Base-by-base conservation (phyloP, 108 stramenopile species). In the Cyclotella choctawhatcheeana region DNA sequence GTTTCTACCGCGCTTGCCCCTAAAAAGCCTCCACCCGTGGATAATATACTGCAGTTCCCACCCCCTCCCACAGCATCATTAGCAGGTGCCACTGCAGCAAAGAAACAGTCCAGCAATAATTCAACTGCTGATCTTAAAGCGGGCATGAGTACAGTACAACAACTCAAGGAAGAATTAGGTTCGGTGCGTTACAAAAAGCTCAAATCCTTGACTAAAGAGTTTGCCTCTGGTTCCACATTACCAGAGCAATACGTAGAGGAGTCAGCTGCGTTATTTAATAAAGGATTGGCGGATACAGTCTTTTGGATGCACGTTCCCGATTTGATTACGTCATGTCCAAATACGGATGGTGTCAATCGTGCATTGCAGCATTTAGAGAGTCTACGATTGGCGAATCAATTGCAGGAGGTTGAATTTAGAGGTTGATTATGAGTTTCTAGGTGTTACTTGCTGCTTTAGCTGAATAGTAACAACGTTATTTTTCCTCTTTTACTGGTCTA, bases 201-300 rank as follows among this genome's bases (percentile, higher is more conserved):
- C 1, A 96, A 93, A 61, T 52, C 69, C 10, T 33, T 89, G 24
- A 96, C 94, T 6, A 86, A 85, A 56, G 77, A 84, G 14, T 88
- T 93, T 67, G 89, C 91, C 0, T 74, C 44, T 44, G 89, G 77
- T 3, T 30, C 33, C 5, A 58, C 86, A 4, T 47, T 67, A 14
- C 85, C 89, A 25, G 90, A 89, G 59, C 74, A 77, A 2, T 95
- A 93, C 68, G 86, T 96, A 8, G 88, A 92, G 32, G 69, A 75
- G 21, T 52, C 86, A 10, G 86, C 86, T 13, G 80, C 85, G 3
- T 54, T 96, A 35, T 96, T 96, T 74, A 88, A 92, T 34, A 45
- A 48, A 26, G 88, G 91, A 5, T 81, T 88, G 35, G 82, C 45
- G 0, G 91, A 92, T 61, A 51, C 65, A 10, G 81, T 71, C 2